Percentiles rank a stretch among this genome's conserved stretches.
These are phyloP conservation scores for Podospora pseudoanserina DNA, from an alignment of 495 filamentous ascomycete species.

Conservation along the genomic window DNA sequence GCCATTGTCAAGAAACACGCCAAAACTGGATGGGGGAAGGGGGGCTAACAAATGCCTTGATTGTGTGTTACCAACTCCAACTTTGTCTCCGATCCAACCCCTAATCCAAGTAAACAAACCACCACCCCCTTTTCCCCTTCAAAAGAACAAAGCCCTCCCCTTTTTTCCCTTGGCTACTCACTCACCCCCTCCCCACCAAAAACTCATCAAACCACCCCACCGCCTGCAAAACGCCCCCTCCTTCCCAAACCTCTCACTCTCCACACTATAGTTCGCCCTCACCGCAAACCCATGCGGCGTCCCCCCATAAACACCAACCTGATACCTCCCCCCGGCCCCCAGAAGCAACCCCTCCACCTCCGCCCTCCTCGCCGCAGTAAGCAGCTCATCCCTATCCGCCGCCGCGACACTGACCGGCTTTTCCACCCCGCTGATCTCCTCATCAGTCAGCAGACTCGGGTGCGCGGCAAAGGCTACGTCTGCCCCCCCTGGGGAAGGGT, in stretches of 20 bases:
- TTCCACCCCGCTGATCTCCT: slow-evolving; percentile 60
- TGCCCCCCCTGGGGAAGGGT: slow-evolving; percentile 21
- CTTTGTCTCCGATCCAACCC: no score
- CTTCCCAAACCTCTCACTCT: slow-evolving; percentile 64
- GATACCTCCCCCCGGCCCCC: slow-evolving; percentile 45
- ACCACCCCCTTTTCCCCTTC: background rate
- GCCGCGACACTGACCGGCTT: slow-evolving; percentile 67
- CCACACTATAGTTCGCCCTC: slow-evolving; percentile 55
- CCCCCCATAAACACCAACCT: slow-evolving; percentile 63
- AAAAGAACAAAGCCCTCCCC: background rate
- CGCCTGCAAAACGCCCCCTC: slow-evolving; percentile 74
- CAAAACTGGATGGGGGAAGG: no score
- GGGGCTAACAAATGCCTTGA: no score
- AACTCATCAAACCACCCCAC: slow-evolving; percentile 62
- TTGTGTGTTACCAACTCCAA: no score
- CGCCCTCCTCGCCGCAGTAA: slow-evolving; percentile 56
- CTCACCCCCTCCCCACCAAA: background rate
- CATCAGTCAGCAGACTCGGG: slow-evolving; percentile 60
- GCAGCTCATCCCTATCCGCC: slow-evolving; percentile 64
- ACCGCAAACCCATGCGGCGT: slow-evolving; percentile 70
- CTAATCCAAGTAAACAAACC: no score
- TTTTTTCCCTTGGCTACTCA: no score
- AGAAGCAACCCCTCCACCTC: slow-evolving; percentile 45
- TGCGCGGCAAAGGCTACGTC: slow-evolving; percentile 68
- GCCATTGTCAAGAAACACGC: no score